Percentiles rank a stretch among this genome's conserved stretches.
These are phyloP conservation scores for Ceratobasidium sp. DNA, from an alignment of 1,284 basidiomycete genomes.

Conservation along the genomic window DNA sequence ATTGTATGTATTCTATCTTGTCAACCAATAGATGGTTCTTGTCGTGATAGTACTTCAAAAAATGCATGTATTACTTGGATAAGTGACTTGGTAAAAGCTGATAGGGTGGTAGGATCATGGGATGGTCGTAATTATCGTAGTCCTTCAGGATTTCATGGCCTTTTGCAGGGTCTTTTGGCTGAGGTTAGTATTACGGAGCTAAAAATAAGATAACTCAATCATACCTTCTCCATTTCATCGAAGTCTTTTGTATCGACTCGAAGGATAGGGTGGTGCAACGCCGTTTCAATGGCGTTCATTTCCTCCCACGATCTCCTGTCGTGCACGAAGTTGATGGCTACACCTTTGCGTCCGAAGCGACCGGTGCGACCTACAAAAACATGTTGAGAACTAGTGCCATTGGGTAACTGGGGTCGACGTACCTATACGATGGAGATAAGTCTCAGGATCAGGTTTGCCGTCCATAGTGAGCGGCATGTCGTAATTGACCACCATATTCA, in stretches of 20 bases:
- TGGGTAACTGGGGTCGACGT: slow-evolving; percentile 53
- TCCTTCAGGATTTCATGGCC: slow-evolving; percentile 36
- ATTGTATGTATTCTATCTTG: slow-evolving; percentile 3
- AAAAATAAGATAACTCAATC: slow-evolving; percentile 30
- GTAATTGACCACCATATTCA: slow-evolving; percentile 99
- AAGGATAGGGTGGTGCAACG: slow-evolving; percentile 80
- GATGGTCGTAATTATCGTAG: not conserved
- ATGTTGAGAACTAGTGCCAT: not conserved
- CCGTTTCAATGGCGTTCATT: slow-evolving; percentile 86
- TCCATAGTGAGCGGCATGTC: slow-evolving; percentile 87
- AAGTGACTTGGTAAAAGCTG: not conserved
- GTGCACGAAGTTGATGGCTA: slow-evolving; percentile 97
- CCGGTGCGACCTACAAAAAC: slow-evolving; percentile 84
- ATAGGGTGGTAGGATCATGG: not conserved
- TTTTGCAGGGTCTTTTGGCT: slow-evolving; percentile 38
- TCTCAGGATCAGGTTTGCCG: slow-evolving; percentile 88
- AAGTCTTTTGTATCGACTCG: slow-evolving; percentile 87
- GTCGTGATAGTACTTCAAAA: slow-evolving; percentile 10
- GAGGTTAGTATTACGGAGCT: not conserved
- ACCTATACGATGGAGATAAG: slow-evolving; percentile 99
- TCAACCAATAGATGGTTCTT: not conserved
- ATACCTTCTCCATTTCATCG: slow-evolving; percentile 90
- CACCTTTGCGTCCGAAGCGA: slow-evolving; percentile 94
- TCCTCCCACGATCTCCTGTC: slow-evolving; percentile 86
- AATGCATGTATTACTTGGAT: slow-evolving; percentile 41